Percentiles rank a stretch among this genome's conserved stretches.
These are phyloP conservation scores for Penicillium occitanis DNA, from an alignment of 2,329 filamentous ascomycete species.

Conservation along the genomic window DNA sequence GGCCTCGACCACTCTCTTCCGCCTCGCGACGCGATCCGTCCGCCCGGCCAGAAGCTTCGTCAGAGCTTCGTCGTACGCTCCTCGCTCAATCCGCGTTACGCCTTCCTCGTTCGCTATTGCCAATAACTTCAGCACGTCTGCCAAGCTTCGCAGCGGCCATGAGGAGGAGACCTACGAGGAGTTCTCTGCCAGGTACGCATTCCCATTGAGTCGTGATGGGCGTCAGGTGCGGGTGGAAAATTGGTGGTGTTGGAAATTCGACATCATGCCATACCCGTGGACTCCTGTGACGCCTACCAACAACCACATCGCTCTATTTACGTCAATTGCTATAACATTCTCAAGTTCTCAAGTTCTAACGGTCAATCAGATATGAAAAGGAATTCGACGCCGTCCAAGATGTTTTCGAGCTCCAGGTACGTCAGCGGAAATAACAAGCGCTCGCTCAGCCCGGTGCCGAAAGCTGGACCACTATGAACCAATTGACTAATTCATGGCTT, in stretches of 20 bases:
- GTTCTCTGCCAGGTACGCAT: conserved; percentile 87
- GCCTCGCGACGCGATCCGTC: conserved; percentile 67
- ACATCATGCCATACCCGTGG: conserved; percentile 9
- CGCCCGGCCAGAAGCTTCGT: conserved; percentile 56
- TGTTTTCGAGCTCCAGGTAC: conserved; percentile 99
- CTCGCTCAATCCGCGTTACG: conserved; percentile 50
- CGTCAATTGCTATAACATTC: background rate
- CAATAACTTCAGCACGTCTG: conserved; percentile 60
- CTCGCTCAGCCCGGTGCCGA: background rate
- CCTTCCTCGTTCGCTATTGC: conserved; percentile 57
- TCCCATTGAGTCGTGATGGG: conserved; percentile 26
- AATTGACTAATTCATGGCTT: background rate
- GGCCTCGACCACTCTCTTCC: conserved; percentile 68
- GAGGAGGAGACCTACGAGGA: conserved; percentile 98
- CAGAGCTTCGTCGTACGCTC: conserved; percentile 63
- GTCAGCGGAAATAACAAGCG: conserved; percentile 30
- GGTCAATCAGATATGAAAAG: conserved; percentile 81
- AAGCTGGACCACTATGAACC: background rate
- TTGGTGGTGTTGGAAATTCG: conserved; percentile 17
- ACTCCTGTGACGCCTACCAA: background rate
- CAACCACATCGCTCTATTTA: background rate
- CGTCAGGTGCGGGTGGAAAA: background rate
- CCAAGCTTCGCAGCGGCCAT: conserved; percentile 62
- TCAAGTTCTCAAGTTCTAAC: background rate
- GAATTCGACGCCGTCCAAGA: conserved; percentile 97